Evolutionary conservation across 345 rosid genomes (phyloP).

Genomic region (Erysimum cheiranthoides): DNA sequence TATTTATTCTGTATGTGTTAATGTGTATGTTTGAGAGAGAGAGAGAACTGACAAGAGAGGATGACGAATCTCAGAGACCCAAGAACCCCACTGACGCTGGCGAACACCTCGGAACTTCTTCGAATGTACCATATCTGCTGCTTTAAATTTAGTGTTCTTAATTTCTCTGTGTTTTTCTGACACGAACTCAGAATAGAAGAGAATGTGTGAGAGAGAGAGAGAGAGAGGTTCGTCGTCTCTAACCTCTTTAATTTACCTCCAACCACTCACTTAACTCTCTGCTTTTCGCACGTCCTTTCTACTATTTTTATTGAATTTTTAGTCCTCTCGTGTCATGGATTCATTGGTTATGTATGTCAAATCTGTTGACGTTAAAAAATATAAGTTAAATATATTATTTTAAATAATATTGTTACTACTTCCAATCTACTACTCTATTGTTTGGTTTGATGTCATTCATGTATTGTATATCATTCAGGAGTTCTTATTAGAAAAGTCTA

Average conservation of each 20-base stretch:
- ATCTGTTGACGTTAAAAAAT: not conserved
- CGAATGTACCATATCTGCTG: slow-evolving; percentile 63
- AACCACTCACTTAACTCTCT: slow-evolving; percentile 28
- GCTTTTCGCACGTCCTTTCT: slow-evolving; percentile 21
- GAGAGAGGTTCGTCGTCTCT: slow-evolving; percentile 21
- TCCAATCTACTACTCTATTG: too few species aligned
- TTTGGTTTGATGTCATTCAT: too few species aligned
- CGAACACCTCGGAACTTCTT: slow-evolving; percentile 88
- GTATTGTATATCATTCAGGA: too few species aligned
- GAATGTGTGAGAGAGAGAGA: not conserved
- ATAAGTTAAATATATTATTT: too few species aligned
- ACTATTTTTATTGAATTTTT: slow-evolving; percentile 14
- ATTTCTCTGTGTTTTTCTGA: slow-evolving; percentile 26
- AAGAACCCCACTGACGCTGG: slow-evolving; percentile 94
- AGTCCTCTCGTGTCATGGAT: not conserved
- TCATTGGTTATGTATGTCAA: not conserved
- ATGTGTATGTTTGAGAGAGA: not conserved
- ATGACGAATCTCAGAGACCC: slow-evolving; percentile 89
- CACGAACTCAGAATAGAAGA: slow-evolving; percentile 34
- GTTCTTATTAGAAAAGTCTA: not conserved
- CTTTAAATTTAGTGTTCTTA: slow-evolving; percentile 1
- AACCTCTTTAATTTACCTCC: slow-evolving; percentile 24
- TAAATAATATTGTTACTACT: too few species aligned
- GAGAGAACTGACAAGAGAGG: slow-evolving; percentile 60
- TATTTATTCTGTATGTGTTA: not conserved